These are phyloP conservation scores for Apiotrichum veenhuisii DNA, from an alignment of 1,284 basidiomycete genomes.

Conservation along the genomic window DNA sequence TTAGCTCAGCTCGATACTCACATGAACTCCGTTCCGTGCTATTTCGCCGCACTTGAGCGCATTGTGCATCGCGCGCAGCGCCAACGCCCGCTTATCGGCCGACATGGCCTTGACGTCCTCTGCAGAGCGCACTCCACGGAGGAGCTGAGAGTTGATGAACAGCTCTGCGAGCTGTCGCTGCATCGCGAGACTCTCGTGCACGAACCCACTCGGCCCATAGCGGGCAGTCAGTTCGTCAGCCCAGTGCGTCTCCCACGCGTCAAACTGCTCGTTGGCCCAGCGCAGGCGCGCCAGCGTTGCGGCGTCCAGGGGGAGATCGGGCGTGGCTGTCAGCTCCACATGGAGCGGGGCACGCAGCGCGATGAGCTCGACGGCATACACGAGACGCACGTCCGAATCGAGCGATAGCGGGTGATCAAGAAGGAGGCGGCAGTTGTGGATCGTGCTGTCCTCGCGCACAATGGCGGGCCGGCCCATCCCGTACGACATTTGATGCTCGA, in stretches of 20 bases:
- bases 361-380: slow-evolving; percentile 60
- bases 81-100: slow-evolving; percentile 25
- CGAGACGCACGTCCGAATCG: slow-evolving; percentile 81
- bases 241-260: slow-evolving; percentile 33
- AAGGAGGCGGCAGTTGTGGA: slow-evolving; percentile 66
- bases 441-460: slow-evolving; percentile 79
- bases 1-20: not conserved
- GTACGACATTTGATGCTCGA: slow-evolving; percentile 86
- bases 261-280: slow-evolving; percentile 29
- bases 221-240: slow-evolving; percentile 16
- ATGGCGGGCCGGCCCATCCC: slow-evolving; percentile 83
- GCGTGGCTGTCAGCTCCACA: slow-evolving; percentile 20
- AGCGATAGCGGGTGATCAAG: slow-evolving; percentile 78
- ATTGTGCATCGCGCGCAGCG: slow-evolving; percentile 26
- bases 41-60: slow-evolving; percentile 27
- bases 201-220: slow-evolving; percentile 14
- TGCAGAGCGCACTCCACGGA: slow-evolving; percentile 23
- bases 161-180: slow-evolving; percentile 21
- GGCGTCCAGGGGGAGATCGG: slow-evolving; percentile 22
- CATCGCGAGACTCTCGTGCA: slow-evolving; percentile 21
- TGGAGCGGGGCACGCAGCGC: slow-evolving; percentile 20
- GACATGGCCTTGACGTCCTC: slow-evolving; percentile 23
- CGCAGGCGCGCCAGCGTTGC: slow-evolving; percentile 26
- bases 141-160: slow-evolving; percentile 29
- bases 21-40: slow-evolving; percentile 13